These are phyloP conservation scores for Paspalum notatum DNA, from an alignment of 176 grass and related monocot species.

Conservation along the genomic window DNA sequence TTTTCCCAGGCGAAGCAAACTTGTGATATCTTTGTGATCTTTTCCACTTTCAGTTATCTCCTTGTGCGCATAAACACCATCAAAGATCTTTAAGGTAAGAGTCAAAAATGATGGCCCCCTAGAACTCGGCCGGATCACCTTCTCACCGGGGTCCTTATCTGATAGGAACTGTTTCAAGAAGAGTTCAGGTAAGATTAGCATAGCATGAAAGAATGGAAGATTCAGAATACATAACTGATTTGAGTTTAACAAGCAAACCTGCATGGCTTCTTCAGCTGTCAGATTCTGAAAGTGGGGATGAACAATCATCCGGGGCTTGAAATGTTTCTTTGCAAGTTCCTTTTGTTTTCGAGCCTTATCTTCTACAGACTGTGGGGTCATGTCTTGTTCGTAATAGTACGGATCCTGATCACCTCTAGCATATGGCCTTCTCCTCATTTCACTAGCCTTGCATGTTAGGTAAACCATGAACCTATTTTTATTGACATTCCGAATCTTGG, in stretches of 20 bases:
- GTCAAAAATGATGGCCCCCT: slow-evolving; percentile 86
- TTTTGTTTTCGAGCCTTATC: slow-evolving; percentile 82
- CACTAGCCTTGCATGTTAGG: slow-evolving; percentile 75
- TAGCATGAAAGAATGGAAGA: background rate
- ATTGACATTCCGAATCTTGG: slow-evolving; percentile 85
- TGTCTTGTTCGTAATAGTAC: slow-evolving; percentile 69
- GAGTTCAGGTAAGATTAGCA: background rate
- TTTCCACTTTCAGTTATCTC: slow-evolving; percentile 95
- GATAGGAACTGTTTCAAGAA: slow-evolving; percentile 68
- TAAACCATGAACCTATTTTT: slow-evolving; percentile 82
- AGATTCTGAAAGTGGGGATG: slow-evolving; percentile 95
- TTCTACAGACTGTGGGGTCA: slow-evolving; percentile 46
- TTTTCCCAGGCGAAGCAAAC: slow-evolving; percentile 93
- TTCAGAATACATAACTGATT: background rate
- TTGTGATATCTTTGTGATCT: slow-evolving; percentile 96
- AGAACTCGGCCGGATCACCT: slow-evolving; percentile 86
- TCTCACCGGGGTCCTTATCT: slow-evolving; percentile 89
- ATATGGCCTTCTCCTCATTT: slow-evolving; percentile 60
- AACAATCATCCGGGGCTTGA: slow-evolving; percentile 95
- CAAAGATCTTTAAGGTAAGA: slow-evolving; percentile 87
- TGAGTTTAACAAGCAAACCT: slow-evolving; percentile 49
- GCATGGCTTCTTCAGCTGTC: slow-evolving; percentile 90
- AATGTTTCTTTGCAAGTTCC: slow-evolving; percentile 87
- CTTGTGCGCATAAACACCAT: slow-evolving; percentile 90
- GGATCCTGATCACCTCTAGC: slow-evolving; percentile 63